Evolutionary conservation across 1,139 yeast species (phyloP), one percentile per base, ranked within the genome.

Genomic region (Debaryomyces singareniensis): DNA sequence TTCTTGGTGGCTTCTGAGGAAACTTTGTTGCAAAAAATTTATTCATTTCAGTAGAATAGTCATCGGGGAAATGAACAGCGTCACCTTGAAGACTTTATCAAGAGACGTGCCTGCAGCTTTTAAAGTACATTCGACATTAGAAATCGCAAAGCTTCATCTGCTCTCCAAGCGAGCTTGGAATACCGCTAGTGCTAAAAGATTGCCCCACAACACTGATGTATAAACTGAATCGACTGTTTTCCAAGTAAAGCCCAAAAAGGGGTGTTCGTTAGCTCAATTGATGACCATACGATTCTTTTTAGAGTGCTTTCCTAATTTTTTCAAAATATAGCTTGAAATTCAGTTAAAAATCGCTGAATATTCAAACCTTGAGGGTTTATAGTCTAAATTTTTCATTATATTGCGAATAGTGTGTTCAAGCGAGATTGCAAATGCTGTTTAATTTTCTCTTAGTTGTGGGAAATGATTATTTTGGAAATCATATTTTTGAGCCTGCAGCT

Each of bases 1-100:
- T 64, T 52, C 81, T 60, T 16, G 75, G 71, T n/a, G 81, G 81
- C 44, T 61, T 61, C 31, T 61, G 60, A 3, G 59, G 53, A 47
- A 74, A 69, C 45, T 65, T 56, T 39, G 61, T 54, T 15, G 57
- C 62, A 47, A 73, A 74, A 24, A 73, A 61, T 32, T 58, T 51
- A 48, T 72, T 74, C 45, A 75, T 61, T 20, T 48, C 54, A 13
- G 62, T 50, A 23, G 69, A 61, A 46, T 71, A 66, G 26, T 54
- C 55, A 29, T 65, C 61, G 43, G 64, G 25, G 64, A 55, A 31
- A 75, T 61, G 49, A 72, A 72, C 42, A 72, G 58, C 38, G 68
- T 50, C 5, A 72, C 77, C 53, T 75, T 75, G 47, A 75, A 47
- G 7, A 65, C 75, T 36, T 62, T 60, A 37, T 68, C 72, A 22